Percentiles rank a stretch among this genome's conserved stretches.
Evolutionary conservation across 129 eudicot species (phyloP).

Genomic region (Pulicaria dysenterica): DNA sequence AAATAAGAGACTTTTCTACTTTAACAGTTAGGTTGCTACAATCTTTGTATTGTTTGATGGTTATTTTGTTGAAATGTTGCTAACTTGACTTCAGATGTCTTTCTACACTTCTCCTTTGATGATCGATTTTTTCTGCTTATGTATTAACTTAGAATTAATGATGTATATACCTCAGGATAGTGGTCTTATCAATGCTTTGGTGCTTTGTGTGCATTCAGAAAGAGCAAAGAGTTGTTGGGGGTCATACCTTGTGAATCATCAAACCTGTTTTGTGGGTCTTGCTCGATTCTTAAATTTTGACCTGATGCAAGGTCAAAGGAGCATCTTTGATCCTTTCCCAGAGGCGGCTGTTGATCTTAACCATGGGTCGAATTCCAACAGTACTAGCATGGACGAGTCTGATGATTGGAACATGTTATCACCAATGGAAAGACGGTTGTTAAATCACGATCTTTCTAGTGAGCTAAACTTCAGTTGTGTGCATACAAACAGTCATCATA

Average conservation of each 20-base stretch:
- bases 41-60: constrained; percentile 8
- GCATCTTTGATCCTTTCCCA: constrained; percentile 44
- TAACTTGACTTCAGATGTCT: constrained; percentile 21
- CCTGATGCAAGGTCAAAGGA: constrained; percentile 57
- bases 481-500: constrained; percentile 37
- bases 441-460: constrained; percentile 46
- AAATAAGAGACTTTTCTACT: constrained; percentile 2
- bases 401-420: constrained; percentile 49
- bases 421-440: constrained; percentile 59
- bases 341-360: constrained; percentile 57
- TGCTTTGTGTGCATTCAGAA: constrained; percentile 8
- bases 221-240: constrained; percentile 21
- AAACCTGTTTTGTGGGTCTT: constrained; percentile 13
- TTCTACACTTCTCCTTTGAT: constrained; percentile 7
- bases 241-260: constrained; percentile 21
- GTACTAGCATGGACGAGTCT: constrained; percentile 49
- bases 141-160: constrained; percentile 11
- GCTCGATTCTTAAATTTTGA: constrained; percentile 23
- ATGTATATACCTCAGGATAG: constrained; percentile 21
- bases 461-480: constrained; percentile 36
- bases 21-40: not conserved
- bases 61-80: constrained; percentile 20
- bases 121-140: constrained; percentile 11
- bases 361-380: constrained; percentile 55
- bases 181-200: not conserved